Conservation (phyloP, 2,329 filamentous ascomycete genomes). For the Hymenoscyphus scutula region DNA sequence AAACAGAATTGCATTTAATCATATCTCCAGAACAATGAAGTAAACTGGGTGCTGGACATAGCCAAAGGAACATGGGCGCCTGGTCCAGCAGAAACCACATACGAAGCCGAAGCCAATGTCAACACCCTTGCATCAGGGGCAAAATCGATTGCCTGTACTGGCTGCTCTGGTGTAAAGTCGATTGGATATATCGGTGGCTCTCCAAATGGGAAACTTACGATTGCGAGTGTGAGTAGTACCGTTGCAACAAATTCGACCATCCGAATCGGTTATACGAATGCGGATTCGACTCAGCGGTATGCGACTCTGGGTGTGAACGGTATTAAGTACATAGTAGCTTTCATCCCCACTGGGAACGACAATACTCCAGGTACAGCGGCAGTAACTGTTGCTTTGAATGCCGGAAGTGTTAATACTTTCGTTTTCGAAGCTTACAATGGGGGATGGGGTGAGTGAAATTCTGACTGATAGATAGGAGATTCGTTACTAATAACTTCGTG, state of each 20-base stretch:
- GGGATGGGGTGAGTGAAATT: constrained; percentile 39
- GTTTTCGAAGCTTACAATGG: constrained; percentile 42
- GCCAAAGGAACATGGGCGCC: constrained; percentile 44
- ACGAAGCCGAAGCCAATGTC: constrained; percentile 50
- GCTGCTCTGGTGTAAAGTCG: constrained; percentile 48
- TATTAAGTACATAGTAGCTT: constrained; percentile 49
- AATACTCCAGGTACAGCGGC: constrained; percentile 46
- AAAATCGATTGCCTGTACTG: constrained; percentile 45
- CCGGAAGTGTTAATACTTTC: constrained; percentile 48
- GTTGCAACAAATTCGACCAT: constrained; percentile 49
- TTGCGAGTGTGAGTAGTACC: constrained; percentile 45
- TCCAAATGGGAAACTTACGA: constrained; percentile 45
- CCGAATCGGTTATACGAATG: constrained; percentile 55
- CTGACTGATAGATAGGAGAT: not conserved
- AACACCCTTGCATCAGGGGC: constrained; percentile 46
- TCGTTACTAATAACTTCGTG: constrained; percentile 17
- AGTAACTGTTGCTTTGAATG: constrained; percentile 47
- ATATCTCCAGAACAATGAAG: constrained; percentile 42
- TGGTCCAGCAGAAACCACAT: constrained; percentile 45
- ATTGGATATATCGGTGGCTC: constrained; percentile 57
- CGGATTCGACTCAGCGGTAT: constrained; percentile 51
- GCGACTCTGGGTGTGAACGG: constrained; percentile 57
- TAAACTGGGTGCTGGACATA: constrained; percentile 53
- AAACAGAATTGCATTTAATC: not conserved
- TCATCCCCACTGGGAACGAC: constrained; percentile 48